phyloP scores from a whole-genome alignment of 371 early-diverging fungal species.

The Haplosporangium sp. region DNA sequence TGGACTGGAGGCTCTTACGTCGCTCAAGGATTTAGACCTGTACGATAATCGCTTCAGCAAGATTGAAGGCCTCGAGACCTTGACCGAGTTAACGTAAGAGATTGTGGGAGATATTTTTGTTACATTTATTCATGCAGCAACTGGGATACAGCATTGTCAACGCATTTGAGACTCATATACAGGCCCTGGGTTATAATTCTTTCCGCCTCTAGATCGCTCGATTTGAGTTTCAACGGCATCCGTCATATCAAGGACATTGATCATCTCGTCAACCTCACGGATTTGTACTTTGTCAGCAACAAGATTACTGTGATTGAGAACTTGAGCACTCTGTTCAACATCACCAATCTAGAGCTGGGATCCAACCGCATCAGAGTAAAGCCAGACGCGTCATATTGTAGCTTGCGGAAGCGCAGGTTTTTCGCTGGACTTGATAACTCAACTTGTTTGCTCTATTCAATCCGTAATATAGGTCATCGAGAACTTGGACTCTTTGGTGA shows the following conservation, averaged over 20 bases:
- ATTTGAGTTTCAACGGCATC: conserved; percentile 94
- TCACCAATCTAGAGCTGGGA: conserved; percentile 92
- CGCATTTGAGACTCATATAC: too few species aligned
- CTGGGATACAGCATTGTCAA: too few species aligned
- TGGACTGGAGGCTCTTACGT: conserved; percentile 66
- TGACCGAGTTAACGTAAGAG: conserved; percentile 74
- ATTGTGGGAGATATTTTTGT: background rate
- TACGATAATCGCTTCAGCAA: conserved; percentile 94
- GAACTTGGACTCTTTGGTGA: conserved; percentile 80
- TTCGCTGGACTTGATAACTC: background rate
- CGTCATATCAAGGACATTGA: conserved; percentile 76
- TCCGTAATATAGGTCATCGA: conserved; percentile 72
- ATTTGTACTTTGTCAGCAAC: conserved; percentile 89
- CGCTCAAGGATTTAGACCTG: conserved; percentile 85
- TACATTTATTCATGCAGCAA: too few species aligned
- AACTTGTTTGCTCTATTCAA: background rate
- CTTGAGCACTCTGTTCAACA: conserved; percentile 68
- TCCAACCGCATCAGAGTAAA: conserved; percentile 91
- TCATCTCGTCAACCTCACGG: conserved; percentile 63
- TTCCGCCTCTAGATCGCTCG: conserved; percentile 68
- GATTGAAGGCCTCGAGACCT: conserved; percentile 72
- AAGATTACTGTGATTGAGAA: conserved; percentile 83
- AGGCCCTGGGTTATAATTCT: background rate
- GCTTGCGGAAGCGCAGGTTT: too few species aligned
- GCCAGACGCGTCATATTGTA: background rate